Evolutionary conservation across 176 grass and related monocot species (phyloP), one percentile per base, ranked within the genome.

Genomic region (Oryza punctata): DNA sequence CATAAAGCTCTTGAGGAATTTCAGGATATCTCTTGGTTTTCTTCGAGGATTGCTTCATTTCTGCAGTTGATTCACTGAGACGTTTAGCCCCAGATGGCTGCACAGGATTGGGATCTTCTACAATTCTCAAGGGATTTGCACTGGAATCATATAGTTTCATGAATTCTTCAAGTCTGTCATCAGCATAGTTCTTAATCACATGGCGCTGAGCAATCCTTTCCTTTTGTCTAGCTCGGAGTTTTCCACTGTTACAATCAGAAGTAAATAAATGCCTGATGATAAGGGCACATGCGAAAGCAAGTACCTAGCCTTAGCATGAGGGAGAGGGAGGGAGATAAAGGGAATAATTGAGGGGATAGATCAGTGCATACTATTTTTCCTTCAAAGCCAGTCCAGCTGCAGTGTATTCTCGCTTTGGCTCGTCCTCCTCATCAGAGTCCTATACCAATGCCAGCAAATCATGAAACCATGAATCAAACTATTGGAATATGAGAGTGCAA

Each of bases 281-380:
- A 83, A 84, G 6, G 69, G 66, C 29, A 76, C 23, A 76, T 72
- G 24, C 78, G 79, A 81, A 78, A 82, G 44, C 27, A 84, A 83
- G 25, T 29, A 77, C 37, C 5, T 38, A 61, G 2, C 30, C 30
- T 8, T 57, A 0, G 18, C 2, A 13, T n/a, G 38, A 12, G 37
- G 49, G 49, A 47, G 25, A 67, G 64, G 33, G 65, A 54, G 19
- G 5, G 28, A 47, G 50, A 47, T 23, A 70, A 3, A 88, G 28
- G 67, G 49, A 33, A 76, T 70, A 52, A 52, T 52, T 19, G 16
- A 32, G 49, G 47, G 49, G 38, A 50, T 50, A 50, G 69, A 64
- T 50, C 69, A 85, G 15, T 25, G 26, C 97, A 81, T 96, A 99
- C 97, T 92, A 99, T 88, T 99, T 99, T 83, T 99, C 97, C 87